Conservation (phyloP, 345 rosid genomes). For the Rhodomyrtus tomentosa region DNA sequence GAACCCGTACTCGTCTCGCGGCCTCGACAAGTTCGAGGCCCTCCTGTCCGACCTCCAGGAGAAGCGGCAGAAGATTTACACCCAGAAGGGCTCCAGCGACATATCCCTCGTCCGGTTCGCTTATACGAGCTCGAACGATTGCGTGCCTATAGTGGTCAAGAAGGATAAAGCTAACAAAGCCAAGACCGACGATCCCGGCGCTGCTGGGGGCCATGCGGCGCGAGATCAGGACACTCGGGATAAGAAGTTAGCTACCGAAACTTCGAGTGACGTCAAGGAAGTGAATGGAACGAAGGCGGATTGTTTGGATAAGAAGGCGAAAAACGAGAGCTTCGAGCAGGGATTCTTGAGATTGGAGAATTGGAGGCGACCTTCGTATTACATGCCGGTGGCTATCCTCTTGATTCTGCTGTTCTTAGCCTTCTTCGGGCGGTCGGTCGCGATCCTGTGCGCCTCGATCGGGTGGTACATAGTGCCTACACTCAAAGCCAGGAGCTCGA, state of each 20-base stretch:
- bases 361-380: conserved; percentile 36
- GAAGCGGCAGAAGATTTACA: conserved; percentile 49
- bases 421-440: conserved; percentile 53
- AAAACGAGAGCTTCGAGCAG: background rate
- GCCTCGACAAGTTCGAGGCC: conserved; percentile 64
- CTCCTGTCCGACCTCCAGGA: conserved; percentile 54
- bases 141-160: background rate
- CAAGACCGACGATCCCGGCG: background rate
- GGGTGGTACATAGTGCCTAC: conserved; percentile 65
- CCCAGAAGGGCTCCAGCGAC: conserved; percentile 31
- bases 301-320: background rate
- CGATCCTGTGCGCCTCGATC: conserved; percentile 45
- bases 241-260: background rate
- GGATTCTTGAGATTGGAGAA: background rate
- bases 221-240: background rate
- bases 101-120: conserved; percentile 40
- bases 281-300: background rate
- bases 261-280: background rate
- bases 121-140: background rate
- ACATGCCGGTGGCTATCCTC: conserved; percentile 37
- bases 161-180: background rate
- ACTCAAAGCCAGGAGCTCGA: conserved; percentile 10
- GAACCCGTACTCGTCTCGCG: conserved; percentile 64
- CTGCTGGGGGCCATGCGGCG: background rate
- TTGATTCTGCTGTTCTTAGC: conserved; percentile 47